Base-by-base conservation (phyloP, 2,329 filamentous ascomycete species). In the Eutypella sp. region DNA sequence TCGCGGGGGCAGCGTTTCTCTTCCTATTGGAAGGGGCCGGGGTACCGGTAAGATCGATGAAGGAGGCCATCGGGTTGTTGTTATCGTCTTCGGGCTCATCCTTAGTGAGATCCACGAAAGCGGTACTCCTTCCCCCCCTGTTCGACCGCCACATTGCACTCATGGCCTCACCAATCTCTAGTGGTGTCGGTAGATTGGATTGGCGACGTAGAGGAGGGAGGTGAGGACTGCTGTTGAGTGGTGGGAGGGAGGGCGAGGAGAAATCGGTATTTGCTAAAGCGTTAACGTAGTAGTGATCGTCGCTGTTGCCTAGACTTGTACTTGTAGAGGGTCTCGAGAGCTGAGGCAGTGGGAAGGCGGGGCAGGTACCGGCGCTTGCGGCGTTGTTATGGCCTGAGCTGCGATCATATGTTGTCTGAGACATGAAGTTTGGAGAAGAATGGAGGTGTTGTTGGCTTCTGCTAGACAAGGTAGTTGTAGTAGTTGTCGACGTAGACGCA, bases 171-270 rank as follows among this genome's bases (percentile, higher is more conserved):
- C 50, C 51, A 6, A 53, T 34, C 22, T 56, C 51, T 9, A 48
- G 25, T 44, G 50, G 48, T 18, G 47, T 55, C 1, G 55, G 52
- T 34, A 49, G 41, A 24, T 41, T 37, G 9, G 47, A 38, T 11
- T 47, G 43, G 5, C 47, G 50, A 25, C 48, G 16, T 10, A 43
- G 46, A 29, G 50, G 48, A 20, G 47, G 41, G 6, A 25, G 41
- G 7, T 47, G 52, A 37, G 57, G 57, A 8, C 51, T 56, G 20
- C 53, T 57, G 39, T 51, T 57, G 38, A 56, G 46, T 2, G 59
- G 56, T 6, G 60, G 60, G 15, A 64, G 46, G 11, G 60, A 62
- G 8, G 60, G 58, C 18, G 59, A 63, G n/a, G 59, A 56, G 39
- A 64, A 63, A 37, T 60, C 47, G 25, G 49, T 50, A 15, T 46